phyloP scores from a whole-genome alignment of 2,329 filamentous ascomycete genomes.

The Pochonia chlamydosporia region DNA sequence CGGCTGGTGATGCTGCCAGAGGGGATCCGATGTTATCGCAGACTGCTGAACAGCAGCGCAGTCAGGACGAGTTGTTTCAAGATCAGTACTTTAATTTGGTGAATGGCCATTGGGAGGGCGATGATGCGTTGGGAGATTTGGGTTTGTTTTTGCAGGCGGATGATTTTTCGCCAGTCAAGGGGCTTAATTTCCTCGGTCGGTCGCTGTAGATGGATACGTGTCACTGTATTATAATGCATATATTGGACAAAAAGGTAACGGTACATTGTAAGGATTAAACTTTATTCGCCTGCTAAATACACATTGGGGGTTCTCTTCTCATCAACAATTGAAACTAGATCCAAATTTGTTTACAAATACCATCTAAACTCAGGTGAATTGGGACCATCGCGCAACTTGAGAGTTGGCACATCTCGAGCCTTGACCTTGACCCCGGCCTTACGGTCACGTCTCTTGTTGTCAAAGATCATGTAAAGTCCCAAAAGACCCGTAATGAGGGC shows the following conservation, averaged over 20 bases:
- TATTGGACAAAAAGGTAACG: too few species aligned
- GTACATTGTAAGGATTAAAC: background rate
- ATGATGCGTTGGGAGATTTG: slow-evolving; percentile 27
- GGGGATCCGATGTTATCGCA: slow-evolving; percentile 2
- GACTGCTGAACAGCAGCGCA: slow-evolving; percentile 10
- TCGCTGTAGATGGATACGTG: slow-evolving; percentile 13
- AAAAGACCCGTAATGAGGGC: slow-evolving; percentile 47
- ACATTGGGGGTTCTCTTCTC: background rate
- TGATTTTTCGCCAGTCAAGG: slow-evolving; percentile 22
- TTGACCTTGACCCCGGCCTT: slow-evolving; percentile 43
- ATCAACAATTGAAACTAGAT: background rate
- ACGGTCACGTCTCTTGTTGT: slow-evolving; percentile 46
- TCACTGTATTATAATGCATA: background rate
- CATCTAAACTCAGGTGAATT: slow-evolving; percentile 42
- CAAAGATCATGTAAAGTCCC: slow-evolving; percentile 56
- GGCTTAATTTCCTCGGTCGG: slow-evolving; percentile 22
- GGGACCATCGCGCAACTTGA: slow-evolving; percentile 43
- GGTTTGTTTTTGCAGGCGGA: slow-evolving; percentile 26
- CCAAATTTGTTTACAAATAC: slow-evolving; percentile 31
- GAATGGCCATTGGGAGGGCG: slow-evolving; percentile 29
- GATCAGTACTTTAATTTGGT: slow-evolving; percentile 30
- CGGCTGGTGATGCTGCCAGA: background rate
- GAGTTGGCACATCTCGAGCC: slow-evolving; percentile 42
- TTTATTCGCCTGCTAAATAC: background rate
- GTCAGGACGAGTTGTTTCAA: slow-evolving; percentile 22